phyloP scores from a whole-genome alignment of 306 rosid species.

The Vicia sativa region DNA sequence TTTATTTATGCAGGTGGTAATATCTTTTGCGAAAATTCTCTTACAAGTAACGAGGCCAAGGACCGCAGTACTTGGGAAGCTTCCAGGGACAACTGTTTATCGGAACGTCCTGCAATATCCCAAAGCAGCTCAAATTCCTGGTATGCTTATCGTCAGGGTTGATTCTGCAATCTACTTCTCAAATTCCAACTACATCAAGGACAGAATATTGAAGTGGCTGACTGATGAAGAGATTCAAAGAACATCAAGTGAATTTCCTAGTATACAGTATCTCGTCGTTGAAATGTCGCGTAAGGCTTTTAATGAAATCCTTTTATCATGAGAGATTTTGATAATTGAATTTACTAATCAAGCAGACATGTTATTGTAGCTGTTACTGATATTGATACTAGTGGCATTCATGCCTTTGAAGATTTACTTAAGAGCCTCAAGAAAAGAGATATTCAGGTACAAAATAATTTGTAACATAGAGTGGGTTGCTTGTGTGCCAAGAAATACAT shows the following conservation, averaged over 20 bases:
- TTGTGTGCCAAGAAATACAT: conserved; percentile 3
- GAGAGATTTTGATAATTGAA: neutral
- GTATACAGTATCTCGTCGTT: conserved; percentile 49
- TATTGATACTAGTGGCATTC: conserved; percentile 83
- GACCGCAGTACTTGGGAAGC: conserved; percentile 71
- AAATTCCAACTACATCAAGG: conserved; percentile 79
- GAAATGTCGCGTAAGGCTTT: conserved; percentile 84
- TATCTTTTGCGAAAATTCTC: conserved; percentile 75
- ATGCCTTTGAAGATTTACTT: conserved; percentile 60
- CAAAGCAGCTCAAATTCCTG: conserved; percentile 55
- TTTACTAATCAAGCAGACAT: neutral
- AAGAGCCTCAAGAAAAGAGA: conserved; percentile 59
- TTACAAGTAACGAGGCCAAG: conserved; percentile 86
- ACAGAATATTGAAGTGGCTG: conserved; percentile 83
- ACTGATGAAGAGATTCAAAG: conserved; percentile 53
- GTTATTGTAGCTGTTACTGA: conserved; percentile 72
- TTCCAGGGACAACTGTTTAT: conserved; percentile 59
- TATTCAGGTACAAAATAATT: conserved; percentile 46
- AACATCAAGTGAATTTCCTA: conserved; percentile 31
- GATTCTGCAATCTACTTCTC: conserved; percentile 93
- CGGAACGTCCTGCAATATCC: conserved; percentile 77
- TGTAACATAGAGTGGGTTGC: neutral
- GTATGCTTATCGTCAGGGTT: conserved; percentile 69
- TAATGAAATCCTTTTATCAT: conserved; percentile 10
- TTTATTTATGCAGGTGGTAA: conserved; percentile 50